Conservation (phyloP, 2,329 filamentous ascomycete species). For the Ophiocordyceps robertsii region DNA sequence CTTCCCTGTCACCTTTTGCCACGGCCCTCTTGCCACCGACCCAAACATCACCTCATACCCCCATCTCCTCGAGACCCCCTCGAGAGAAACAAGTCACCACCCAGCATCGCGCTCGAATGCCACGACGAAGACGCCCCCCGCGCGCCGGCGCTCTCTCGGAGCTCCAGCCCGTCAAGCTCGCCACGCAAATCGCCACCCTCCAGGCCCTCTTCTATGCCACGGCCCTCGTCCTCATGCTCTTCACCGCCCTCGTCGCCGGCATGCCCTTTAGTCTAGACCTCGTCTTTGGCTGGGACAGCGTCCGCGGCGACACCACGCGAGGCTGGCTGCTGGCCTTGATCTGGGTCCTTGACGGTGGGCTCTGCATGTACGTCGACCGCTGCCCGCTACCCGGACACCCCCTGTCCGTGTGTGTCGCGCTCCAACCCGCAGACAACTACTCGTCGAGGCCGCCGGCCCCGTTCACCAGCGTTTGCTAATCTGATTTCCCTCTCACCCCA, state of each 20-base stretch:
- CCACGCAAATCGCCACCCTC: constrained; percentile 42
- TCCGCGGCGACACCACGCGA: constrained; percentile 48
- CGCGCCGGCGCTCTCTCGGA: constrained; percentile 47
- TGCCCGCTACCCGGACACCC: too few species aligned
- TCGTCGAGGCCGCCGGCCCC: too few species aligned
- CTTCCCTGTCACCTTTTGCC: too few species aligned
- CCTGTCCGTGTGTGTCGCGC: too few species aligned
- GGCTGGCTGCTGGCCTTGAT: constrained; percentile 47
- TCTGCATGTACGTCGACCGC: constrained; percentile 30
- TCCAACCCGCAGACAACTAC: too few species aligned
- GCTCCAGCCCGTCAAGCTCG: constrained; percentile 46
- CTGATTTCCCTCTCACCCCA: neutral
- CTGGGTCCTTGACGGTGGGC: constrained; percentile 40
- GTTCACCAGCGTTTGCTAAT: too few species aligned
- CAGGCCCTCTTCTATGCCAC: constrained; percentile 42
- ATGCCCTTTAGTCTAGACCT: constrained; percentile 37
- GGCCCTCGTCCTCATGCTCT: constrained; percentile 39
- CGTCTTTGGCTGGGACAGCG: constrained; percentile 42
- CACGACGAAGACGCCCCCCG: constrained; percentile 42
- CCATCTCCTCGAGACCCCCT: too few species aligned
- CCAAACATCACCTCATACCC: too few species aligned
- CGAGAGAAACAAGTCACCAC: too few species aligned
- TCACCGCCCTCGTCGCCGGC: constrained; percentile 46
- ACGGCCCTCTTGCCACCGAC: too few species aligned
- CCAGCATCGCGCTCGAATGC: constrained; percentile 21